Percentiles rank a stretch among this genome's conserved stretches.
phyloP scores from a whole-genome alignment of 164 flowering plant species.

The Vitis riparia region DNA sequence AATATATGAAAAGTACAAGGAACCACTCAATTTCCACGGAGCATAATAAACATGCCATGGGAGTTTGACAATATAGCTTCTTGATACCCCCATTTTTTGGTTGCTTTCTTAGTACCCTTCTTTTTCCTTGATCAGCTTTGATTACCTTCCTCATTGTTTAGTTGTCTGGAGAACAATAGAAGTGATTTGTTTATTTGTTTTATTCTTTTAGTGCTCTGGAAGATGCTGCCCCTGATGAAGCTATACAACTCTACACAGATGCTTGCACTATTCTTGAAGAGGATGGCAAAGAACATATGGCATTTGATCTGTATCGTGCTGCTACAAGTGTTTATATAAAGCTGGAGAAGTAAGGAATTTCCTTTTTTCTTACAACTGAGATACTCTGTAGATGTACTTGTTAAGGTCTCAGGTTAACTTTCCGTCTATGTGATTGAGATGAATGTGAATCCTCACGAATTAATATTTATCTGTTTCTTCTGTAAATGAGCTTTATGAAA shows the following conservation, averaged over 20 bases:
- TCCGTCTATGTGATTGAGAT: not conserved
- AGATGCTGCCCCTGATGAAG: slow-evolving; percentile 76
- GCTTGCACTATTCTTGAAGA: slow-evolving; percentile 88
- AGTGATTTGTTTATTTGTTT: slow-evolving; percentile 1
- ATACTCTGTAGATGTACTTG: not conserved
- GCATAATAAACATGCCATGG: no score
- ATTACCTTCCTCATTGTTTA: no score
- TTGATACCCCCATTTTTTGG: no score
- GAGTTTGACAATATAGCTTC: no score
- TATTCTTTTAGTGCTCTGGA: slow-evolving; percentile 62
- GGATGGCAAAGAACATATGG: slow-evolving; percentile 94
- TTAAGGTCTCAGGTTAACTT: not conserved
- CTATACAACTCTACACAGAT: slow-evolving; percentile 72
- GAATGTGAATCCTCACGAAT: no score
- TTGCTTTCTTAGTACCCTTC: no score
- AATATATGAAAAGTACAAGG: no score
- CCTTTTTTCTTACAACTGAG: not conserved
- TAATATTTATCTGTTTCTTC: no score
- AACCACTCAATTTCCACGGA: no score
- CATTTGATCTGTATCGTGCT: slow-evolving; percentile 94
- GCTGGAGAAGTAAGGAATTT: slow-evolving; percentile 70
- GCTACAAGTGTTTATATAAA: slow-evolving; percentile 73
- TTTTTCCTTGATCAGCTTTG: no score
- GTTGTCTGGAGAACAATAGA: no score
- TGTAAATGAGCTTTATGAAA: no score